phyloP scores from a whole-genome alignment of 257 asterid genomes.

The Parsonsia alboflavescens region DNA sequence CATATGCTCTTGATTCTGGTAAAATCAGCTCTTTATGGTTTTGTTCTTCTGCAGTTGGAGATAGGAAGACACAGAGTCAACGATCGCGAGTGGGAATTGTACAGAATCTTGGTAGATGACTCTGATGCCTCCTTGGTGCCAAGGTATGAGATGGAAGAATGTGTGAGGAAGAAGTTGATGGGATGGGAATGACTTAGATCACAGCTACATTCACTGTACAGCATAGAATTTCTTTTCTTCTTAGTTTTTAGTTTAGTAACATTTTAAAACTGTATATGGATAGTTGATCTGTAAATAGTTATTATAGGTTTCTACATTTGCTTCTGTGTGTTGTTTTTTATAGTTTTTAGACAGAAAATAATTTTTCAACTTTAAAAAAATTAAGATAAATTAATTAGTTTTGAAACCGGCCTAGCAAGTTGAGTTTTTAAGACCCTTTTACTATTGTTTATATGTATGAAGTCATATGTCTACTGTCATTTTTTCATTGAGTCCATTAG shows the following conservation, averaged over 20 bases:
- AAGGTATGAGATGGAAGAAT: slow-evolving; percentile 45
- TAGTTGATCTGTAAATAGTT: not conserved
- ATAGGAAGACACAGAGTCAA: slow-evolving; percentile 51
- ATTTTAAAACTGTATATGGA: slow-evolving; percentile 17
- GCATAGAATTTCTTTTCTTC: slow-evolving; percentile 4
- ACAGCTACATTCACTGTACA: slow-evolving; percentile 30
- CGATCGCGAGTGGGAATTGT: slow-evolving; percentile 74
- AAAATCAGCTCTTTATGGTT: too few species aligned
- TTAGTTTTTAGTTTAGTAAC: not conserved
- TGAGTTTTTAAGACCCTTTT: too few species aligned
- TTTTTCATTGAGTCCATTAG: too few species aligned
- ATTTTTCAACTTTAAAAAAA: too few species aligned
- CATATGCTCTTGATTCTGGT: not conserved
- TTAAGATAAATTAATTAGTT: too few species aligned
- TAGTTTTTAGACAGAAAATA: too few species aligned
- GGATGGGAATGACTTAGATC: slow-evolving; percentile 48
- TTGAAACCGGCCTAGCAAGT: too few species aligned
- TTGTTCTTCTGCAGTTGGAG: slow-evolving; percentile 42
- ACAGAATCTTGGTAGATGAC: slow-evolving; percentile 60
- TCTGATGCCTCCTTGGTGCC: slow-evolving; percentile 30
- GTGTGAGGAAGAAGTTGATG: slow-evolving; percentile 56
- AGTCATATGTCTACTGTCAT: too few species aligned
- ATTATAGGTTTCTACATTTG: not conserved
- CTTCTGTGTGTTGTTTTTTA: too few species aligned
- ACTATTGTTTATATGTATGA: too few species aligned